These are phyloP conservation scores for Ophiocordyceps camponoti-saundersi DNA, from an alignment of 2,329 filamentous ascomycete genomes.

Conservation along the genomic window DNA sequence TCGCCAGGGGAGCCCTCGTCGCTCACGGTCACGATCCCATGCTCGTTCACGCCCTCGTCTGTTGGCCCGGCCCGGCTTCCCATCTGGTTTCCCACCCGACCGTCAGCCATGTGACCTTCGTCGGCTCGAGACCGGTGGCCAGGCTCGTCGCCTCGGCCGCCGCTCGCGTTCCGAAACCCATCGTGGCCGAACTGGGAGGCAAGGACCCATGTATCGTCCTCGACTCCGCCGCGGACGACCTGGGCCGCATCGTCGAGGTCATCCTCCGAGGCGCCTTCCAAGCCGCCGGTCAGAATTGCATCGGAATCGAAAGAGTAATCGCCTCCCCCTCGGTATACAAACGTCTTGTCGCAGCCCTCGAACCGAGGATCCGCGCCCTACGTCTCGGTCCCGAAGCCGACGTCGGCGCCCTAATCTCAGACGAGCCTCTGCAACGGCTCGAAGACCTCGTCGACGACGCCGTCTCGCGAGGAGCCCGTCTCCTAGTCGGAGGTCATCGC, in stretches of 20 bases:
- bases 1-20: constrained; percentile 61
- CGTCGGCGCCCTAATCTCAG: constrained; percentile 79
- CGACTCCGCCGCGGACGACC: constrained; percentile 51
- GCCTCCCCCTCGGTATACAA: constrained; percentile 52
- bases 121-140: constrained; percentile 75
- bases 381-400: constrained; percentile 66
- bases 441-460: constrained; percentile 66
- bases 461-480: constrained; percentile 58
- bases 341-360: constrained; percentile 50
- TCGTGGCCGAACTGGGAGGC: constrained; percentile 82
- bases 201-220: constrained; percentile 88
- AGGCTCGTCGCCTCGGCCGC: constrained; percentile 78
- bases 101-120: constrained; percentile 87
- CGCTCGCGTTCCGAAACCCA: constrained; percentile 69
- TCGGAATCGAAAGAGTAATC: constrained; percentile 88
- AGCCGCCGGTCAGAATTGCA: constrained; percentile 91
- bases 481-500: constrained; percentile 65
- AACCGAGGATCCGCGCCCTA: constrained; percentile 56
- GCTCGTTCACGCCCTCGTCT: constrained; percentile 70
- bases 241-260: constrained; percentile 61
- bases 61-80: constrained; percentile 71
- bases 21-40: constrained; percentile 71
- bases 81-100: constrained; percentile 71
- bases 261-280: constrained; percentile 90
- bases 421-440: constrained; percentile 55